Evolutionary conservation across 2,329 filamentous ascomycete genomes (phyloP).

Genomic region (Penicillium sp.): DNA sequence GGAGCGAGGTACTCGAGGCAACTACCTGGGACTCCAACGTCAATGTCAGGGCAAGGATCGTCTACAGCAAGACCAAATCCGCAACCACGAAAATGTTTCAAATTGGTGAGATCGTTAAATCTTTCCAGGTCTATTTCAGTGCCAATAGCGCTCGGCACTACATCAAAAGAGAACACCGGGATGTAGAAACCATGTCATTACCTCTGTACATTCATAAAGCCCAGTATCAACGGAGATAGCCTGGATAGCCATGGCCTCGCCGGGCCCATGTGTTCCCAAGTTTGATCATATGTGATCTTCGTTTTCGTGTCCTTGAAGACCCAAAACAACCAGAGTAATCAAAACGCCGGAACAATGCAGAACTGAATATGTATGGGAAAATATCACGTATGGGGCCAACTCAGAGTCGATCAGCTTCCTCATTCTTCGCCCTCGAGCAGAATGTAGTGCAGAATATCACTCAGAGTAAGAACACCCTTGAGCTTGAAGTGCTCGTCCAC

Average conservation of each 20-base stretch:
- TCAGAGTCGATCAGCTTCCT: constrained; percentile 40
- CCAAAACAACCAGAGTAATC: constrained; percentile 10
- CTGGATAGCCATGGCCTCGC: constrained; percentile 4
- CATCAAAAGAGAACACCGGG: constrained; percentile 13
- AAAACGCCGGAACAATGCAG: constrained; percentile 38
- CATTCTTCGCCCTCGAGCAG: constrained; percentile 74
- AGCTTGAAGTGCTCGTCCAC: constrained; percentile 86
- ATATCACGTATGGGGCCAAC: background rate
- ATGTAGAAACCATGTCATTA: constrained; percentile 25
- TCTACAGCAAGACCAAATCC: background rate
- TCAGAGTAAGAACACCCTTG: constrained; percentile 85
- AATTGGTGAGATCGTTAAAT: constrained; percentile 27
- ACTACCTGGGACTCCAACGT: background rate
- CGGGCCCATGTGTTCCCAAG: constrained; percentile 4
- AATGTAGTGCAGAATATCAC: constrained; percentile 94
- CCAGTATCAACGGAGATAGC: constrained; percentile 13
- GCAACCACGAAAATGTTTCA: background rate
- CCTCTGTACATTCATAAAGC: constrained; percentile 30
- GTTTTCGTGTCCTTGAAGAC: constrained; percentile 4
- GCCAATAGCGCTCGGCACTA: constrained; percentile 12
- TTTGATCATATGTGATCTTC: background rate
- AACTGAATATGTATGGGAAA: constrained; percentile 23
- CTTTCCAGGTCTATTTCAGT: constrained; percentile 22
- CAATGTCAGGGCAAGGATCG: background rate
- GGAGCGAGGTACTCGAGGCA: background rate